Percentiles rank a stretch among this genome's conserved stretches.
Conservation (phyloP, 345 rosid species). For the Cardamine occulta region DNA sequence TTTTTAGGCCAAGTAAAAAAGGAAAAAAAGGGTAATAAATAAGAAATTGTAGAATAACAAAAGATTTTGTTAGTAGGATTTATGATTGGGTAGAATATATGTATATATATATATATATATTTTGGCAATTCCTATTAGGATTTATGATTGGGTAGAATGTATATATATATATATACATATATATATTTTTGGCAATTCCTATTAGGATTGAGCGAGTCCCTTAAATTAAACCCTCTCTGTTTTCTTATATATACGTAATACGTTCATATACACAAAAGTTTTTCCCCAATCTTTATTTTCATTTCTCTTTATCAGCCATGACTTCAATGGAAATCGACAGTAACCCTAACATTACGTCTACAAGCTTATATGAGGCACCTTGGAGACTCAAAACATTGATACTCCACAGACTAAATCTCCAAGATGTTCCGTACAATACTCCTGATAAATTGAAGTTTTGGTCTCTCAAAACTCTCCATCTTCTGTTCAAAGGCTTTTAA, state of each 20-base stretch:
- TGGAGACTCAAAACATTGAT: neutral
- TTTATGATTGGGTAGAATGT: no score
- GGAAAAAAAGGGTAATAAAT: neutral
- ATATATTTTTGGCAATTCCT: neutral
- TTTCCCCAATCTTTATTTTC: no score
- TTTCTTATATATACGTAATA: no score
- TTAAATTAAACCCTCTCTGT: no score
- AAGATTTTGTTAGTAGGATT: no score
- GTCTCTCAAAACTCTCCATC: neutral
- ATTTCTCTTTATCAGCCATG: neutral
- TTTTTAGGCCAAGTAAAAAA: no score
- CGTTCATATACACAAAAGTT: no score
- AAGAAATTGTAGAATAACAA: no score
- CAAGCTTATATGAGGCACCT: neutral
- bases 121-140: neutral
- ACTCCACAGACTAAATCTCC: neutral
- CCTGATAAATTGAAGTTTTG: neutral
- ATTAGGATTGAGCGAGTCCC: neutral
- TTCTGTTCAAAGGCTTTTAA: conserved; percentile 4
- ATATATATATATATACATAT: no score
- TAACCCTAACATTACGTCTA: neutral
- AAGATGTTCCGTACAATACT: neutral
- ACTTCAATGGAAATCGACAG: no score
- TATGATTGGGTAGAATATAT: no score
- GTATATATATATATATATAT: no score